Evolutionary conservation across 345 rosid genomes (phyloP), one percentile per base, ranked within the genome.

Genomic region (Boechera stricta): DNA sequence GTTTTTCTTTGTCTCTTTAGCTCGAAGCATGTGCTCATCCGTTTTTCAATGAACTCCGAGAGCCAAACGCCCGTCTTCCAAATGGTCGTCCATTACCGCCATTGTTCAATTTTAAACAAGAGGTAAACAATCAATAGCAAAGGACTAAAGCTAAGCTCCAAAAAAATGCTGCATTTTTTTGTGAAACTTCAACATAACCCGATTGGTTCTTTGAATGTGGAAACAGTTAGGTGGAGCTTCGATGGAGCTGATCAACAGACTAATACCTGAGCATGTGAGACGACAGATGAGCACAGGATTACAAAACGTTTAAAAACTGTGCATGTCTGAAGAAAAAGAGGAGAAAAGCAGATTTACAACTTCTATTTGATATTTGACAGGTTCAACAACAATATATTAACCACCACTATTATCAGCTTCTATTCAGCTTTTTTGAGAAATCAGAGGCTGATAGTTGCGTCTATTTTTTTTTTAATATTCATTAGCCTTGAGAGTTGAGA

Each of bases 41-140:
- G 38, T 91, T 91, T 85, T 91, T 88, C 77, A 86, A 91, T 54
- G 97, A 91, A 80, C 91, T 91, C 69, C 88, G 97, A 11, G 93
- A 85, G 63, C 91, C 90, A 44, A 87, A 87, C 74, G 86, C 86
- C 7, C 89, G 91, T 51, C 89, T 89, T 58, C 86, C 93, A 49
- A 91, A 83, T 79, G 87, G 90, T 55, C 90, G 90, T 2, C 82
- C 87, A 1, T 78, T 91, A 69, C 93, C 93, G 5, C 85, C 84
- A 1, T 77, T 91, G 67, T 91, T 91, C 83, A 86, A 91, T 84
- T 89, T 89, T 79, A 91, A 83, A 75, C 87, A 86, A 74, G 93
- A 90, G 74, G 96, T 88, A 82, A 15, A 83, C 29, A 29, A 5
- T 35, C 39, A 49, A 35, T 13, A 71, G 33, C 61, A 24, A 52